These are phyloP conservation scores for Clonostachys rosea DNA, from an alignment of 2,329 filamentous ascomycete genomes.

Conservation along the genomic window DNA sequence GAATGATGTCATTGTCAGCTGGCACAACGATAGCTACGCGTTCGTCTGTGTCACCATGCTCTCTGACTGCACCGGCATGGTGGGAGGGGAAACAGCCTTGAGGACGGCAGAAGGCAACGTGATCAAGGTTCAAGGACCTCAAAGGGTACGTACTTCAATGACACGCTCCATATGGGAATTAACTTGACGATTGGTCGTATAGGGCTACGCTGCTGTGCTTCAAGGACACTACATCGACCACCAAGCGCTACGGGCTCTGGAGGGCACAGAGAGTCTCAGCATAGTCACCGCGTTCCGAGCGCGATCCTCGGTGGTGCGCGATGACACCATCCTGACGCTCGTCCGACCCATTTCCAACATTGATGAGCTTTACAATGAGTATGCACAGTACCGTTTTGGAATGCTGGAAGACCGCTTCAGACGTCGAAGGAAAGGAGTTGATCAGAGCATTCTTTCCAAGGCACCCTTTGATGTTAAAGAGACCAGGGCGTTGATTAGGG, in stretches of 20 bases:
- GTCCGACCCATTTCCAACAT: slow-evolving; percentile 55
- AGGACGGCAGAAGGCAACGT: neutral
- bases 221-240: too few species aligned
- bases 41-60: slow-evolving; percentile 9
- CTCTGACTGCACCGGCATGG: slow-evolving; percentile 7
- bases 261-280: too few species aligned
- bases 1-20: neutral
- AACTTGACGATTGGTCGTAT: neutral
- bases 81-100: slow-evolving; percentile 7
- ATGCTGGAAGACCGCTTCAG: slow-evolving; percentile 52
- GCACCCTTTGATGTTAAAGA: slow-evolving; percentile 7
- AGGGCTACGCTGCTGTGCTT: too few species aligned
- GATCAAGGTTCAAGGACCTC: neutral
- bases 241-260: too few species aligned
- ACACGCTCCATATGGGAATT: neutral
- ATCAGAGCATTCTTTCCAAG: too few species aligned
- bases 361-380: slow-evolving; percentile 55
- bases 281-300: too few species aligned
- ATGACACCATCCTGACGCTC: slow-evolving; percentile 57
- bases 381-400: slow-evolving; percentile 56
- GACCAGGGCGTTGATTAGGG: slow-evolving; percentile 9
- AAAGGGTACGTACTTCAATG: neutral
- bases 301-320: slow-evolving; percentile 39
- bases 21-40: slow-evolving; percentile 8
- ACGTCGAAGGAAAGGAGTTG: neutral